Conservation (phyloP, 331 rosid genomes). For the Erythrophleum ivorense region DNA sequence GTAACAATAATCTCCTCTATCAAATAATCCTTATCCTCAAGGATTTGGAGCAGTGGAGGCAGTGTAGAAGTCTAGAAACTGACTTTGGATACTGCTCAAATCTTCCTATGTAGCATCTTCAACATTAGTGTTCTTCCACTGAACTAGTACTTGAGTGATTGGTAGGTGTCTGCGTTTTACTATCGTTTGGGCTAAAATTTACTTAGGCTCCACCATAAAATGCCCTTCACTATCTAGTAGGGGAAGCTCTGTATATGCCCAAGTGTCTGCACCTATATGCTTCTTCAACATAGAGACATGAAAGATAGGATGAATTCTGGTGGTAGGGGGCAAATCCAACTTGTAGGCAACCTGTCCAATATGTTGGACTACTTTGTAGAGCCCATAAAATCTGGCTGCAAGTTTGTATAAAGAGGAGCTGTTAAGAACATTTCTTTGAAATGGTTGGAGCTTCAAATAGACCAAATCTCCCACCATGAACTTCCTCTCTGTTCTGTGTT, state of each 20-base stretch:
- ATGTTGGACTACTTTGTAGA: not conserved
- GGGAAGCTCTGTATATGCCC: rapidly evolving
- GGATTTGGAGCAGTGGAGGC: too few species aligned
- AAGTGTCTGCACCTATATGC: not conserved
- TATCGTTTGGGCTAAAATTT: not conserved
- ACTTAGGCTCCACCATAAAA: not conserved
- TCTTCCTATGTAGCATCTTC: not conserved
- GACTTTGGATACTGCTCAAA: not conserved
- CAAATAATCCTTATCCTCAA: too few species aligned
- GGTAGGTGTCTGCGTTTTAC: not conserved
- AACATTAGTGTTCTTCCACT: not conserved
- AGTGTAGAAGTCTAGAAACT: too few species aligned
- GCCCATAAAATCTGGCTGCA: not conserved
- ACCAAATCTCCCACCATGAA: not conserved
- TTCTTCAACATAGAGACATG: not conserved
- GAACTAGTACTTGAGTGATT: not conserved
- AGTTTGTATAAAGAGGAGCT: not conserved
- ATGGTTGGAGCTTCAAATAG: not conserved
- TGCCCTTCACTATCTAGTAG: too few species aligned
- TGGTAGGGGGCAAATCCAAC: not conserved
- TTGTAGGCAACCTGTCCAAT: not conserved
- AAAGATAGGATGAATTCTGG: not conserved
- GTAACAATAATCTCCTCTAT: too few species aligned
- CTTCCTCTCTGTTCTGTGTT: not conserved
- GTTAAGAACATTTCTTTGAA: not conserved